Conservation (phyloP, 2,329 filamentous ascomycete genomes). For the Aspergillus udagawae region DNA sequence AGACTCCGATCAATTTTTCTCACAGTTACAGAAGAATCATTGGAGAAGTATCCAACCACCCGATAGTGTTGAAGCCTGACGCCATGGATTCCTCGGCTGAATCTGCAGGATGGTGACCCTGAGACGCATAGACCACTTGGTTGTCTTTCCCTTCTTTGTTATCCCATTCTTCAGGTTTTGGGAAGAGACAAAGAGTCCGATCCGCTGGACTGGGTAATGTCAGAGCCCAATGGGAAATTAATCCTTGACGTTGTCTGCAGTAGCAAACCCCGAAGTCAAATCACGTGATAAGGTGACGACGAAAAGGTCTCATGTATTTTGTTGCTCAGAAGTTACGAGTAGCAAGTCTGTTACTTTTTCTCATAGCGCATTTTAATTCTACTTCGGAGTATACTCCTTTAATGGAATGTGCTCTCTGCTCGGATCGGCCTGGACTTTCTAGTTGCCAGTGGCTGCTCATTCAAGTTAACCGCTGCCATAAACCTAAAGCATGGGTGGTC, state of each 20-base stretch:
- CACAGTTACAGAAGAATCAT: too few species aligned
- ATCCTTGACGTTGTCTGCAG: background rate
- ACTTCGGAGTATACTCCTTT: too few species aligned
- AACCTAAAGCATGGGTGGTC: slow-evolving; percentile 4
- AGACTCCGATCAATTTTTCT: too few species aligned
- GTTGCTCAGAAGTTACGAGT: too few species aligned
- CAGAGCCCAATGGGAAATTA: background rate
- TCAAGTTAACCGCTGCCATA: slow-evolving; percentile 10
- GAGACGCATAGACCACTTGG: background rate
- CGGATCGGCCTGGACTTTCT: background rate
- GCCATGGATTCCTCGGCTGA: background rate
- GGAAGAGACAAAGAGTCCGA: slow-evolving; percentile 13
- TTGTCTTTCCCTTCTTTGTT: background rate
- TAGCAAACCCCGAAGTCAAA: background rate
- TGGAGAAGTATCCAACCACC: background rate
- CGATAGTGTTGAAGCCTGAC: background rate
- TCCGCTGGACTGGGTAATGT: slow-evolving; percentile 21
- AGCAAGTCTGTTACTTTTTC: background rate
- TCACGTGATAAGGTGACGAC: background rate
- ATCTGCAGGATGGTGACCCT: background rate
- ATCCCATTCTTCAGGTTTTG: background rate
- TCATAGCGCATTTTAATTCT: background rate
- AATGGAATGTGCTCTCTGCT: background rate
- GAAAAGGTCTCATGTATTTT: too few species aligned
- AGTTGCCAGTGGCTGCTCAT: slow-evolving; percentile 8